phyloP scores from a whole-genome alignment of 2,329 filamentous ascomycete genomes.

The Trematosphaeria pertusa region DNA sequence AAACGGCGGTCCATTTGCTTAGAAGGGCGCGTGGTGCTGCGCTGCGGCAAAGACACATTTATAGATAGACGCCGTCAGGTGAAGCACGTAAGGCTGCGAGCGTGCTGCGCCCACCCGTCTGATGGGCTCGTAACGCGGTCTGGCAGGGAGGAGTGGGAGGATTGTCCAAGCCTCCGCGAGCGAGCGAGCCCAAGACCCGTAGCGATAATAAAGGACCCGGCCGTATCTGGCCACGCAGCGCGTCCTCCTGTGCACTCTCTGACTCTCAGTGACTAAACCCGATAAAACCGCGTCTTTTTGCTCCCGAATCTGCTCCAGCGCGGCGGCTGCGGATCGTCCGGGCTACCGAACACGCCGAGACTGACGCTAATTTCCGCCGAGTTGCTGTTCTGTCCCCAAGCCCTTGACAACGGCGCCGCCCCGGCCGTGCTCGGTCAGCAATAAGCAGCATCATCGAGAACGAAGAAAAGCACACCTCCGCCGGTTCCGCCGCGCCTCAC shows the following conservation, averaged over 20 bases:
- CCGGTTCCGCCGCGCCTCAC: slow-evolving; percentile 7
- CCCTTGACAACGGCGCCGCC: slow-evolving; percentile 6
- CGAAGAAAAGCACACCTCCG: slow-evolving; percentile 2
- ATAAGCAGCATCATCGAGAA: slow-evolving; percentile 3
- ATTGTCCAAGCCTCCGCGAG: no score
- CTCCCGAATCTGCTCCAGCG: no score
- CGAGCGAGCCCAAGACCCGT: no score
- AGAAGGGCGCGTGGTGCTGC: not conserved
- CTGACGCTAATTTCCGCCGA: slow-evolving; percentile 18
- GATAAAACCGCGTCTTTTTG: no score
- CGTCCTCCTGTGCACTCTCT: no score
- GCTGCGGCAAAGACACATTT: slow-evolving; percentile 8
- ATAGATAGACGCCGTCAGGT: slow-evolving; percentile 8
- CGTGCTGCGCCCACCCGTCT: slow-evolving; percentile 14
- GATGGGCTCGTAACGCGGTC: slow-evolving; percentile 1
- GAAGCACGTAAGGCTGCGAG: slow-evolving; percentile 4
- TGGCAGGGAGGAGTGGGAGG: no score
- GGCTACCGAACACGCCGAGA: no score
- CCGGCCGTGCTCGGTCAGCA: slow-evolving; percentile 18
- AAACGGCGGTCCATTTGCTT: not conserved
- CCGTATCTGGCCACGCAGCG: no score
- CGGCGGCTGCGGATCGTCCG: no score
- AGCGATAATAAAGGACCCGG: no score
- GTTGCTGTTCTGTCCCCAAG: slow-evolving; percentile 6
- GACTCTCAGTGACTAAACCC: no score